A percentile compares a stretch with the other conserved stretches of the same genome.
Conservation (phyloP, 2,329 filamentous ascomycete genomes). For the Gaeumannomyces tritici region DNA sequence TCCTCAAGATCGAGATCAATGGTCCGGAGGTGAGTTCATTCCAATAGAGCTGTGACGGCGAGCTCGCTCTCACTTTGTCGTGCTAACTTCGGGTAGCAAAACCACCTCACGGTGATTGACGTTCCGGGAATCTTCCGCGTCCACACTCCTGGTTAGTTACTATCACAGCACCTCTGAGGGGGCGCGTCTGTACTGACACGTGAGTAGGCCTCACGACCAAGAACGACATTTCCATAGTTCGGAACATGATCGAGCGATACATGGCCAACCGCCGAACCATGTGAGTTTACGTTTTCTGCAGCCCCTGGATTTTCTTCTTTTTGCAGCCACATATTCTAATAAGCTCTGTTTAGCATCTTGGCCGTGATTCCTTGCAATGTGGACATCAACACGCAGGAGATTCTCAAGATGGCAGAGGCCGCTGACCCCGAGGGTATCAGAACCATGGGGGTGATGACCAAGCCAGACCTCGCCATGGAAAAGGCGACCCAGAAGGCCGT, state of each 20-base stretch:
- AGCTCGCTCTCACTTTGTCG: too few relatives aligned
- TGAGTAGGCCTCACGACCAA: constrained; percentile 30
- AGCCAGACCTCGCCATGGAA: constrained; percentile 45
- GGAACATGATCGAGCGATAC: constrained; percentile 35
- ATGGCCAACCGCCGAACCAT: constrained; percentile 37
- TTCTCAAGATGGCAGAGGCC: constrained; percentile 24
- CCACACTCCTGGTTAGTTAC: constrained; percentile 21
- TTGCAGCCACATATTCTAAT: too few relatives aligned
- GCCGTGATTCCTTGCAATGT: constrained; percentile 29
- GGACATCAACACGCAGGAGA: constrained; percentile 27
- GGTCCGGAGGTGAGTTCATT: constrained; percentile 28
- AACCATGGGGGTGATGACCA: constrained; percentile 44
- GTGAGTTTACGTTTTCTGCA: constrained; percentile 10
- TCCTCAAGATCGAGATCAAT: constrained; percentile 32
- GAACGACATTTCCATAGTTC: constrained; percentile 31
- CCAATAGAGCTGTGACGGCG: neutral
- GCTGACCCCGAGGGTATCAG: constrained; percentile 28
- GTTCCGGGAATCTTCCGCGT: constrained; percentile 41
- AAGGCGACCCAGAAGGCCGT: constrained; percentile 24
- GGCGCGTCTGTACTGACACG: neutral
- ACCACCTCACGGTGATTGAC: constrained; percentile 42
- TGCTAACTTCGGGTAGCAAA: constrained; percentile 16
- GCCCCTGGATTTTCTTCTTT: too few relatives aligned
- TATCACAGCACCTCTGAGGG: neutral
- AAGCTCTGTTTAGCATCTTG: constrained; percentile 12